Evolutionary conservation across 1,284 basidiomycete species (phyloP).

Genomic region (Sporisorium scitamineum): DNA sequence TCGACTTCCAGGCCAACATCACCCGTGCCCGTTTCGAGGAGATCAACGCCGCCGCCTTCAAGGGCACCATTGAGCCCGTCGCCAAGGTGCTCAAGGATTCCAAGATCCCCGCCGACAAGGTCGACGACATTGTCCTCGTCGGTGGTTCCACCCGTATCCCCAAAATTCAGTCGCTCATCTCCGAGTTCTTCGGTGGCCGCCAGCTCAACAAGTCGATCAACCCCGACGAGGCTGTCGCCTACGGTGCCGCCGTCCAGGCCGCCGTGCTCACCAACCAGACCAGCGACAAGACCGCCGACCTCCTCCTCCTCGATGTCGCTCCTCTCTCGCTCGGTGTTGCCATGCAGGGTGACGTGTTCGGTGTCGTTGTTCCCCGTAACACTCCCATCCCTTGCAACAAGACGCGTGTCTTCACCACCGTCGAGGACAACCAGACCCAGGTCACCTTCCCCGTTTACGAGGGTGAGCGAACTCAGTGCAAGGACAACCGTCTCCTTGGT

Average conservation of each 20-base stretch:
- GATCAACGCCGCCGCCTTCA: constrained; percentile 94
- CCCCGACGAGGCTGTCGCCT: constrained; percentile 72
- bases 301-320: constrained; percentile 69
- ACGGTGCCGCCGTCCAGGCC: constrained; percentile 69
- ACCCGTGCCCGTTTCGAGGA: constrained; percentile 96
- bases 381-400: constrained; percentile 69
- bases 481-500: constrained; percentile 69
- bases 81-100: constrained; percentile 99
- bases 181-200: constrained; percentile 96
- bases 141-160: constrained; percentile 99
- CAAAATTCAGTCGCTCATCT: constrained; percentile 97
- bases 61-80: constrained; percentile 96
- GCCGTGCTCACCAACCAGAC: constrained; percentile 69
- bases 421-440: constrained; percentile 69
- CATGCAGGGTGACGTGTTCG: constrained; percentile 70
- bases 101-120: constrained; percentile 96
- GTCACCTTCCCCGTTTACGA: constrained; percentile 70
- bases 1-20: constrained; percentile 70
- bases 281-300: constrained; percentile 69
- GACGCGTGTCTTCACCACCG: constrained; percentile 69
- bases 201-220: constrained; percentile 93
- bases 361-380: constrained; percentile 69
- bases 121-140: constrained; percentile 98
- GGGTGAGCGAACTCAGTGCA: constrained; percentile 69
- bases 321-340: constrained; percentile 70